These are phyloP conservation scores for Aurantiochytrium sp. DNA, from an alignment of 108 stramenopile genomes.

Conservation along the genomic window DNA sequence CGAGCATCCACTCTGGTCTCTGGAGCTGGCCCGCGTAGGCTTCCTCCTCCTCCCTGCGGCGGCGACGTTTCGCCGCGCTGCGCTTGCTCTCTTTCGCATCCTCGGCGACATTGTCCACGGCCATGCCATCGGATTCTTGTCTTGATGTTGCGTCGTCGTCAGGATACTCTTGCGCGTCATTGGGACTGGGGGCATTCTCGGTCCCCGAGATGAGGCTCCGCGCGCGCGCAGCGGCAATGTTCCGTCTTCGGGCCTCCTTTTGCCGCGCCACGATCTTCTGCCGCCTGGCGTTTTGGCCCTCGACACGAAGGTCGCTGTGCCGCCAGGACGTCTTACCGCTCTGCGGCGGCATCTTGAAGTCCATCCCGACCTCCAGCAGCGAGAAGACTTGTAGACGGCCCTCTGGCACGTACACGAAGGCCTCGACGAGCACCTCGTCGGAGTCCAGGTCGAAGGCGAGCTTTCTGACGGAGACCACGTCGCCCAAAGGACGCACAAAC, in stretches of 20 bases:
- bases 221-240: background rate
- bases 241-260: background rate
- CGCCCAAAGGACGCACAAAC: too few relatives aligned
- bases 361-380: too few relatives aligned
- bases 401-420: too few relatives aligned
- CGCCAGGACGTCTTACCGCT: background rate
- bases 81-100: background rate
- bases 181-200: too few relatives aligned
- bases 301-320: background rate
- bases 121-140: too few relatives aligned
- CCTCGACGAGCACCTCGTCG: too few relatives aligned
- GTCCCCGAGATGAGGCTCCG: background rate
- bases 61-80: background rate
- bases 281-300: background rate
- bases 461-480: too few relatives aligned
- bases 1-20: background rate
- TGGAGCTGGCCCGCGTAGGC: background rate
- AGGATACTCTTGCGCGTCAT: background rate
- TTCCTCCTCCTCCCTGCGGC: background rate
- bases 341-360: too few relatives aligned
- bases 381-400: too few relatives aligned
- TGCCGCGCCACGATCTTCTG: background rate
- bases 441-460: too few relatives aligned
- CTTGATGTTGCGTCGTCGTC: background rate
- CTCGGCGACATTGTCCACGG: too few relatives aligned